These are phyloP conservation scores for Artemisia annua DNA, from an alignment of 129 eudicot species.

Conservation along the genomic window DNA sequence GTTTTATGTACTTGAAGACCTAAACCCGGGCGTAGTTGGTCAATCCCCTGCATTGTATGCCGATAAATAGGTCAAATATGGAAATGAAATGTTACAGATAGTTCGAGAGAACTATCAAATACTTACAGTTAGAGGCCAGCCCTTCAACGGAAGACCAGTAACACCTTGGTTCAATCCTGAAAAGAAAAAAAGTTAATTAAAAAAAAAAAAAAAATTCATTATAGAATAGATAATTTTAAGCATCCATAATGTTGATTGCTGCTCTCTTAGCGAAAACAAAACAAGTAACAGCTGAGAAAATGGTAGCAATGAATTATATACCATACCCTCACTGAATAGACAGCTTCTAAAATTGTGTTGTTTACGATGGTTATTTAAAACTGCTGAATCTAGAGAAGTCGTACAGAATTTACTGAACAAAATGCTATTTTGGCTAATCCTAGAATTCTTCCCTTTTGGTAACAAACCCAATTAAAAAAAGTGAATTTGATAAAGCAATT, in stretches of 20 bases:
- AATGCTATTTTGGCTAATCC: background rate
- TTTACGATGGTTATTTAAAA: background rate
- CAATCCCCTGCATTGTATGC: constrained; percentile 61
- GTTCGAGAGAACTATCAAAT: constrained; percentile 1
- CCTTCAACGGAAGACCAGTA: constrained; percentile 87
- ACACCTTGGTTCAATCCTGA: constrained; percentile 84
- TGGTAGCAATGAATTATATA: background rate
- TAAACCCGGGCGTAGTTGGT: constrained; percentile 67
- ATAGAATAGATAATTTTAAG: background rate
- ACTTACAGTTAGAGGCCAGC: constrained; percentile 98
- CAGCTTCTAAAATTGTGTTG: background rate
- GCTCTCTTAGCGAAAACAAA: too few species aligned
- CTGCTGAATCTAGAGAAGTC: background rate
- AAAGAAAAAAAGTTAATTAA: background rate
- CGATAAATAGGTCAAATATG: constrained; percentile 18
- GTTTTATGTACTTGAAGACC: constrained; percentile 81
- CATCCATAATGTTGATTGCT: background rate
- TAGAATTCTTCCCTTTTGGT: background rate
- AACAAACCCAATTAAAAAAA: background rate
- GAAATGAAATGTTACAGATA: background rate
- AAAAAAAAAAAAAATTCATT: too few species aligned
- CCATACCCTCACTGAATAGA: background rate
- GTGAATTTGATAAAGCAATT: constrained; percentile 1
- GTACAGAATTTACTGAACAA: background rate
- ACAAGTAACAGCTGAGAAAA: background rate